Evolutionary conservation across 1,284 basidiomycete genomes (phyloP).

Genomic region (Schizophyllum commune): DNA sequence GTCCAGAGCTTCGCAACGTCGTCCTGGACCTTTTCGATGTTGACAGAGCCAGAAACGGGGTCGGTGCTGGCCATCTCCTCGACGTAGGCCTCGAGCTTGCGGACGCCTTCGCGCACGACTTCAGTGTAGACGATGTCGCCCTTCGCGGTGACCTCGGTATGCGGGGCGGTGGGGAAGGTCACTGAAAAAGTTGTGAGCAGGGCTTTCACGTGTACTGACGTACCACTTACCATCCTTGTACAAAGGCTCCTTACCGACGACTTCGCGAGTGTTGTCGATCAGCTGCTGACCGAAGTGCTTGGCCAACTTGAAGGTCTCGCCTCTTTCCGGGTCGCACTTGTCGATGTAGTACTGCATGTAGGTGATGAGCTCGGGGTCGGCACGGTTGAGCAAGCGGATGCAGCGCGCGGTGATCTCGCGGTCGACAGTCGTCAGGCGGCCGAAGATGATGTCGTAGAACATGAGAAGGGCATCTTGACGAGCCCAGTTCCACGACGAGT

Average conservation of each 20-base stretch:
- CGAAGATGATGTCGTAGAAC: constrained; percentile 98
- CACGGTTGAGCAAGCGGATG: constrained; percentile 95
- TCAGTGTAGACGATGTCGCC: constrained; percentile 95
- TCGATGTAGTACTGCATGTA: constrained; percentile 98
- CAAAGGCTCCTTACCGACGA: constrained; percentile 73
- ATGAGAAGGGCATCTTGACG: constrained; percentile 92
- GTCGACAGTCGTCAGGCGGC: constrained; percentile 87
- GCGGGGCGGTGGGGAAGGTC: constrained; percentile 96
- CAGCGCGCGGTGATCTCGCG: constrained; percentile 95
- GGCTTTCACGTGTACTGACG: neutral
- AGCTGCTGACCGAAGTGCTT: constrained; percentile 97
- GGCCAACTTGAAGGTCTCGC: constrained; percentile 88
- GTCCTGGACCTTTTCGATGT: constrained; percentile 95
- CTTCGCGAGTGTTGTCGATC: constrained; percentile 89
- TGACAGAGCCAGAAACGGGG: constrained; percentile 72
- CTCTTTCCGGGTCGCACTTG: constrained; percentile 72
- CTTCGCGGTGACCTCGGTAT: constrained; percentile 87
- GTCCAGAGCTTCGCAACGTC: constrained; percentile 96
- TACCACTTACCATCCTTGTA: constrained; percentile 84
- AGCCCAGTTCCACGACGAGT: constrained; percentile 99
- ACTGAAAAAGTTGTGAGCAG: constrained; percentile 39
- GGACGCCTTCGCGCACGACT: constrained; percentile 90
- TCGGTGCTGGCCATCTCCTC: constrained; percentile 98
- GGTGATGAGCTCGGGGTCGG: constrained; percentile 80
- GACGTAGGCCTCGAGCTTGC: constrained; percentile 97